Evolutionary conservation across 441 rosid species (phyloP).

Genomic region (Eutrema salsugineum): DNA sequence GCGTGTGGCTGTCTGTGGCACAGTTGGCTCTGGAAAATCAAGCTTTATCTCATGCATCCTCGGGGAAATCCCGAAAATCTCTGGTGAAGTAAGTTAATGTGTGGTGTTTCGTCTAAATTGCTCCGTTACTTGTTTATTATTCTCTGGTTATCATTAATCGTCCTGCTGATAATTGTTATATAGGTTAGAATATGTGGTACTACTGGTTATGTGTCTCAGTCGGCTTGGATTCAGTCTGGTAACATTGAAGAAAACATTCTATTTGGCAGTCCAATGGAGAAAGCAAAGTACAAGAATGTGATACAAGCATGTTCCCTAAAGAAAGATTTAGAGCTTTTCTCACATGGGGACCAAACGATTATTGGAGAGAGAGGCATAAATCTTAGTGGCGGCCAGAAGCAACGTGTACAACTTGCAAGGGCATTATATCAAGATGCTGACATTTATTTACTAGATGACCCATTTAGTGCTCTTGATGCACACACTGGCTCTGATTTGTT

Average conservation of each 20-base stretch:
- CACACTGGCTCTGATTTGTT: conserved; percentile 97
- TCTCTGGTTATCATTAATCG: conserved; percentile 7
- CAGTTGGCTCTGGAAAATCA: conserved; percentile 97
- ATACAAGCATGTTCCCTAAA: conserved; percentile 94
- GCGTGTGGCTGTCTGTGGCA: conserved; percentile 99
- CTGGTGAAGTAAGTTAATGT: conserved; percentile 85
- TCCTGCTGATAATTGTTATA: conserved; percentile 24
- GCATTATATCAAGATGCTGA: conserved; percentile 99
- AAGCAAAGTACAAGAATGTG: conserved; percentile 82
- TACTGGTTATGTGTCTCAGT: conserved; percentile 96
- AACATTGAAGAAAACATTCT: conserved; percentile 99
- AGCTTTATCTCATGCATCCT: conserved; percentile 98
- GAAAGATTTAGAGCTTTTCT: conserved; percentile 95
- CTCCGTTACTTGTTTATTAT: background rate
- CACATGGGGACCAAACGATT: conserved; percentile 97
- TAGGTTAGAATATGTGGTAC: conserved; percentile 94
- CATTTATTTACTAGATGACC: conserved; percentile 94
- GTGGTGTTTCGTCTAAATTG: background rate
- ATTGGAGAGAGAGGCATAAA: conserved; percentile 99
- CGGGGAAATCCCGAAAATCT: conserved; percentile 93
- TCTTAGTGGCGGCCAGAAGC: conserved; percentile 98
- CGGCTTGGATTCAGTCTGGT: conserved; percentile 99
- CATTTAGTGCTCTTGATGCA: conserved; percentile 99
- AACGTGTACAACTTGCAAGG: conserved; percentile 98
- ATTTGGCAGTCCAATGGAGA: conserved; percentile 97